Evolutionary conservation across 306 rosid species (phyloP).

Genomic region (Leucaena leucocephala): DNA sequence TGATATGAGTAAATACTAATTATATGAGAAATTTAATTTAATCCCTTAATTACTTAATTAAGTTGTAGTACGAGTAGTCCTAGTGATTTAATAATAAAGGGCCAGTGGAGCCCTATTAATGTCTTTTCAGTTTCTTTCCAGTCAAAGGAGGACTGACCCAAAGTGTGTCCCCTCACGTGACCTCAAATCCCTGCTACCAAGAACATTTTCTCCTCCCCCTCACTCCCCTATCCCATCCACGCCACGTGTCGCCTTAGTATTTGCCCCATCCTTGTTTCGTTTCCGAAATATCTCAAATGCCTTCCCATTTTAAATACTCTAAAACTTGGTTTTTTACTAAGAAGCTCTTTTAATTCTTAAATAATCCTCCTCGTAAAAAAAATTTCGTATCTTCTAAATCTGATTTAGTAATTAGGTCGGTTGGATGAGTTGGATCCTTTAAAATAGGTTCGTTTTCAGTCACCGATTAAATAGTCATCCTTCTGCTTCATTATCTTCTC

Average conservation of each 20-base stretch:
- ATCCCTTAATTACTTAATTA: no score
- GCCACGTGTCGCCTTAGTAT: constrained; percentile 43
- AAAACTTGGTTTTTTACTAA: not conserved
- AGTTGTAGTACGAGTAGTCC: not conserved
- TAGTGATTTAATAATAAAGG: not conserved
- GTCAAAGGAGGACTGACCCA: constrained; percentile 68
- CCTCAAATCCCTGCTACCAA: constrained; percentile 8
- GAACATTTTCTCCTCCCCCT: not conserved
- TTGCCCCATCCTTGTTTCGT: constrained; percentile 22
- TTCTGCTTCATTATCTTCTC: not conserved
- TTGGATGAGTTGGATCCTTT: constrained; percentile 57
- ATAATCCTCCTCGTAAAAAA: not conserved
- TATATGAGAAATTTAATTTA: not conserved
- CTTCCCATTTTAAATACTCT: not conserved
- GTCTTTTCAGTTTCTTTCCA: constrained; percentile 19
- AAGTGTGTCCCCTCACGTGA: constrained; percentile 75
- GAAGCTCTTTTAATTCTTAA: not conserved
- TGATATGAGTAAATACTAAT: not conserved
- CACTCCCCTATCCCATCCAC: not conserved
- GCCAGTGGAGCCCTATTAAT: not conserved
- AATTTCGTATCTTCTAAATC: constrained; percentile 19
- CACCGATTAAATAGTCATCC: constrained; percentile 26
- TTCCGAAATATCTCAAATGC: constrained; percentile 12
- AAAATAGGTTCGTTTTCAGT: constrained; percentile 43
- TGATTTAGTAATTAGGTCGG: constrained; percentile 43